Conservation (phyloP, 192 early-diverging fungal species). For the Borealophlyctis nickersoniae region DNA sequence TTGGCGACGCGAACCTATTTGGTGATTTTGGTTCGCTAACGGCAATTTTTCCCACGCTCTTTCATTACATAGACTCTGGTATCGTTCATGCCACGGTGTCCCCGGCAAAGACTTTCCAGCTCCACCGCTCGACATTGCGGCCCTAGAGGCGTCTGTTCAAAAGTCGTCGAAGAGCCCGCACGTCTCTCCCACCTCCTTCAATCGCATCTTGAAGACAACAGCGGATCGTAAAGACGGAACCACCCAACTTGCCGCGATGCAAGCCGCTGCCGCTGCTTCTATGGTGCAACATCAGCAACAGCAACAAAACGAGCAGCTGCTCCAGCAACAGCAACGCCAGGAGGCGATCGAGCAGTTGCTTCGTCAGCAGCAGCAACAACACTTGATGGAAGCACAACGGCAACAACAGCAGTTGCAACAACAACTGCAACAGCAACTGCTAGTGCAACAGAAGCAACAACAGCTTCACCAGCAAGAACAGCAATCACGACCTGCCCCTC, state of each 20-base stretch:
- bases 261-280: conserved; percentile 16
- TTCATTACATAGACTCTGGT: conserved; percentile 29
- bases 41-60: neutral
- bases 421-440: too few species aligned
- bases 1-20: too few species aligned
- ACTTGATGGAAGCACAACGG: conserved; percentile 12
- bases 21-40: too few species aligned
- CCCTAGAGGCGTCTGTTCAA: neutral
- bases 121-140: conserved; percentile 2
- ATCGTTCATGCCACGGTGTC: conserved; percentile 34
- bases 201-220: conserved; percentile 19
- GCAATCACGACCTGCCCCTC: neutral
- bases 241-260: neutral
- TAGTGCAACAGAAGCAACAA: too few species aligned
- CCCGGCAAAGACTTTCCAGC: conserved; percentile 11
- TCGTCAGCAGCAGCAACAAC: conserved; percentile 14
- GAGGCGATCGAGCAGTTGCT: neutral
- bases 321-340: conserved; percentile 17
- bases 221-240: conserved; percentile 5
- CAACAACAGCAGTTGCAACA: conserved; percentile 3
- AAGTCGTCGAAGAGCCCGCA: conserved; percentile 10
- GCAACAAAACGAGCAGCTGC: conserved; percentile 14
- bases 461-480: too few species aligned
- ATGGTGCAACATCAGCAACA: conserved; percentile 6
- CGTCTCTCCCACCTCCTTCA: conserved; percentile 25